phyloP scores from a whole-genome alignment of 202 grass and related monocot genomes.

The Dendrocalamus latiflorus region DNA sequence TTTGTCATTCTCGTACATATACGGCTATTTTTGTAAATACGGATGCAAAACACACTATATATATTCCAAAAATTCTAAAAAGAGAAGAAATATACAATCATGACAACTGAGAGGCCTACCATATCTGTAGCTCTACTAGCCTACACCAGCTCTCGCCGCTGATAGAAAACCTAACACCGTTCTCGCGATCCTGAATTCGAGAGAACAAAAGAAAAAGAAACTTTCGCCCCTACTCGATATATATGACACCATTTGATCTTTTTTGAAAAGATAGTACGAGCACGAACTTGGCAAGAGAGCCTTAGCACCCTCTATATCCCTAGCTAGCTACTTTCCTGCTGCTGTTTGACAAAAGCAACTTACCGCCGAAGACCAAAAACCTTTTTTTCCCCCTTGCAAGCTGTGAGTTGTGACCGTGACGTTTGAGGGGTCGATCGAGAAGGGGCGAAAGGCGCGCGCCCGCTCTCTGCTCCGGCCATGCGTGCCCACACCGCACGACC shows the following conservation, averaged over 20 bases:
- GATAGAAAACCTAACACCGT: conserved; percentile 15
- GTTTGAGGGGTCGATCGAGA: background rate
- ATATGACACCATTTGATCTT: background rate
- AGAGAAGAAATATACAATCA: background rate
- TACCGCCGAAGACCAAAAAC: background rate
- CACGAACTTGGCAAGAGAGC: background rate
- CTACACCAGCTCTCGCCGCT: background rate
- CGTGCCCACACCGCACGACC: background rate
- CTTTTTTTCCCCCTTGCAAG: background rate
- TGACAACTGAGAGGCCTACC: background rate
- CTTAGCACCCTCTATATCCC: background rate
- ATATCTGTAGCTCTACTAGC: conserved; percentile 1
- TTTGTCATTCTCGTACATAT: no score
- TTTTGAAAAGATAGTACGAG: background rate
- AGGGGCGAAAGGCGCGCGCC: background rate
- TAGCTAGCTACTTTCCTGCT: background rate
- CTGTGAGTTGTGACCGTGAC: background rate
- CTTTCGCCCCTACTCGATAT: background rate
- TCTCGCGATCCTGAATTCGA: background rate
- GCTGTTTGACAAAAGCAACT: background rate
- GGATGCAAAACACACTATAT: no score
- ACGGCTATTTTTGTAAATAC: no score
- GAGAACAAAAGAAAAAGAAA: background rate
- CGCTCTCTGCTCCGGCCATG: background rate
- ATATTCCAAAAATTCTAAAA: background rate